Evolutionary conservation across 2,329 filamentous ascomycete species (phyloP).

Genomic region (Stemphylium beticola): DNA sequence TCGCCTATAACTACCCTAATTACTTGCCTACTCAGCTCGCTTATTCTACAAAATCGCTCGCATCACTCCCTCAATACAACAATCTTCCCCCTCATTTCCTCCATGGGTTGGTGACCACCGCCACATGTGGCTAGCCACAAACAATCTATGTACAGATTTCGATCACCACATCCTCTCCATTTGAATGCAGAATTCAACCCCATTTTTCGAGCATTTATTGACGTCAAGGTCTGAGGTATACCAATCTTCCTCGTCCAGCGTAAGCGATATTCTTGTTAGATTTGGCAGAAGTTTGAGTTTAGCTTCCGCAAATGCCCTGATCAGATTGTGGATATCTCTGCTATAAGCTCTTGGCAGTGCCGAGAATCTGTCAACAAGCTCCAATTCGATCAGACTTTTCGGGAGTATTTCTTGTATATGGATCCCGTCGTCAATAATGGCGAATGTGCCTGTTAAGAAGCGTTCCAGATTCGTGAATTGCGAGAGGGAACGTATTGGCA

Average conservation of each 20-base stretch:
- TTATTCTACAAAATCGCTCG: not conserved
- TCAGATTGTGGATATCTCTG: not conserved
- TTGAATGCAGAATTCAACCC: not conserved
- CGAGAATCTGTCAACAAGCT: not conserved
- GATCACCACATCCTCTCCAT: not conserved
- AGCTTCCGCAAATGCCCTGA: not conserved
- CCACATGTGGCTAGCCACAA: not conserved
- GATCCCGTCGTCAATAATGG: not conserved
- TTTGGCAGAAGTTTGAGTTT: slow-evolving; percentile 2
- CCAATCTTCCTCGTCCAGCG: not conserved
- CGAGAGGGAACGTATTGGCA: not conserved
- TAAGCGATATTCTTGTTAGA: not conserved
- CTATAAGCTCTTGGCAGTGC: not conserved
- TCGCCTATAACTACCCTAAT: not conserved
- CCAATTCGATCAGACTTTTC: not conserved
- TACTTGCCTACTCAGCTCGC: not conserved
- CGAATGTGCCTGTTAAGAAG: slow-evolving; percentile 2
- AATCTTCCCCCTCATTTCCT: not conserved
- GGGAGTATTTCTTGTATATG: not conserved
- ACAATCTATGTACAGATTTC: not conserved
- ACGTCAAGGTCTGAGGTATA: not conserved
- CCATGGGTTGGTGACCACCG: not conserved
- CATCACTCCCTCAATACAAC: not conserved
- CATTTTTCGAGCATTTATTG: not conserved
- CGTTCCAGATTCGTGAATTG: not conserved